Evolutionary conservation across 1,284 basidiomycete genomes (phyloP).

Genomic region (Ustilago bromivora): DNA sequence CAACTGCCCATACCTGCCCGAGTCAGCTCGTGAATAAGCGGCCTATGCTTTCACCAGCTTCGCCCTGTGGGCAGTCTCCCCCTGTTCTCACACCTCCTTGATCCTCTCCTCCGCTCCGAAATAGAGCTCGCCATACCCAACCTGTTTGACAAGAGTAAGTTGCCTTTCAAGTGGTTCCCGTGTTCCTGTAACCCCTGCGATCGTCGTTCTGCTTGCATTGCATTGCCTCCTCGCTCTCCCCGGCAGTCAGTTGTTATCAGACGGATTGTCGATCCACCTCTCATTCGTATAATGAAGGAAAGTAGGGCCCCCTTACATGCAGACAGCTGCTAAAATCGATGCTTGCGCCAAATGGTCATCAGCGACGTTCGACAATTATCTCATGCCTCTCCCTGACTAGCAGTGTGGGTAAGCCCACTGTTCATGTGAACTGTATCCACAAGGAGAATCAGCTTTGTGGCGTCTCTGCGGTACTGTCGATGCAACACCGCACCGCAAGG

Average conservation of each 20-base stretch:
- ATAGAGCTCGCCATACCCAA: not conserved
- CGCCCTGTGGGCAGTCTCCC: no score
- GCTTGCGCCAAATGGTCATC: not conserved
- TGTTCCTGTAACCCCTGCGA: no score
- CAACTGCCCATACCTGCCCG: not conserved
- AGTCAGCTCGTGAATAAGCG: no score
- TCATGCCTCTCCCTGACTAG: not conserved
- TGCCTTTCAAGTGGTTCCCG: no score
- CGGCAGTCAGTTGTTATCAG: not conserved
- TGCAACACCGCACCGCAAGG: not conserved
- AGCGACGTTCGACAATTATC: not conserved
- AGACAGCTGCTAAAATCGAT: conserved; percentile 2
- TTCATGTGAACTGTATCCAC: not conserved
- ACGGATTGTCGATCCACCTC: not conserved
- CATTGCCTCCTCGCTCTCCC: not conserved
- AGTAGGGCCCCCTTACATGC: not conserved
- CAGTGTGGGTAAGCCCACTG: not conserved
- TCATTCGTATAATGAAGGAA: not conserved
- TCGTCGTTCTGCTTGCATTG: no score
- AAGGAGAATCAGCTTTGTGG: not conserved
- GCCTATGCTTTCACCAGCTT: no score
- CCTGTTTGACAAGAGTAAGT: no score
- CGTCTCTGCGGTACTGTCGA: not conserved
- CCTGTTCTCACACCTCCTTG: conserved; percentile 12
- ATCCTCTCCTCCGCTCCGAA: not conserved